Conservation (phyloP, 208 protist species). For the Porcisia hertigi region DNA sequence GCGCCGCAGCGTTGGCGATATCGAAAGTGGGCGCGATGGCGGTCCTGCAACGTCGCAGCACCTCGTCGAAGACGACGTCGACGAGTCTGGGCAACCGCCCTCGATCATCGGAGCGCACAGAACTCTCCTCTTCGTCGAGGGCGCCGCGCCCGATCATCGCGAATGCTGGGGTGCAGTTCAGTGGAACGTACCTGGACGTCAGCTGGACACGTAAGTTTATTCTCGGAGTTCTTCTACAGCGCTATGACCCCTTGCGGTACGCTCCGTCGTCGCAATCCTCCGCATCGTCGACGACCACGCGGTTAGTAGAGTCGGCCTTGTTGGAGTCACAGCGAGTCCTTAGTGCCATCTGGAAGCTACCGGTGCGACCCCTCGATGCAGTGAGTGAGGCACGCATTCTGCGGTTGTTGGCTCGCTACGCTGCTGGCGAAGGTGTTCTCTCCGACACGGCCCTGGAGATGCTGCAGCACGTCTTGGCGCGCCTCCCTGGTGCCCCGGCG, state of each 20-base stretch:
- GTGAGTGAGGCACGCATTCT: slow-evolving; percentile 75
- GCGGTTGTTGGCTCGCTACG: slow-evolving; percentile 77
- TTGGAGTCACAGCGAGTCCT: slow-evolving; percentile 61
- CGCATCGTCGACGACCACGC: background rate
- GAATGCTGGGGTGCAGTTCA: slow-evolving; percentile 50
- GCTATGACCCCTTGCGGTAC: slow-evolving; percentile 44
- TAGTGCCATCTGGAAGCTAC: slow-evolving; percentile 61
- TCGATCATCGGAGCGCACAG: background rate
- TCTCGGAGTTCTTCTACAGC: slow-evolving; percentile 74
- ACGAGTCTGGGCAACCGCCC: background rate
- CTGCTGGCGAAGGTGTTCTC: slow-evolving; percentile 61
- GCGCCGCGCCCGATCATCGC: slow-evolving; percentile 8
- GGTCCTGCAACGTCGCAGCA: background rate
- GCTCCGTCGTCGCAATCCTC: background rate
- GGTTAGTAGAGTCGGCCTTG: slow-evolving; percentile 47
- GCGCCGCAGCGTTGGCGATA: background rate
- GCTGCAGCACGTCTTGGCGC: slow-evolving; percentile 45
- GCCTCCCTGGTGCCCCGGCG: slow-evolving; percentile 50
- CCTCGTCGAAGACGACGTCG: background rate
- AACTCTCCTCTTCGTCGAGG: background rate
- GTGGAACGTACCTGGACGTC: slow-evolving; percentile 55
- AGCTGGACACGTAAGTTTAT: slow-evolving; percentile 82
- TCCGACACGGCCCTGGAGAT: slow-evolving; percentile 60
- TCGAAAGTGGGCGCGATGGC: background rate
- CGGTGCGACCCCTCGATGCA: slow-evolving; percentile 58